Evolutionary conservation across 2,329 filamentous ascomycete species (phyloP).

Genomic region (Epichloe glyceriae): DNA sequence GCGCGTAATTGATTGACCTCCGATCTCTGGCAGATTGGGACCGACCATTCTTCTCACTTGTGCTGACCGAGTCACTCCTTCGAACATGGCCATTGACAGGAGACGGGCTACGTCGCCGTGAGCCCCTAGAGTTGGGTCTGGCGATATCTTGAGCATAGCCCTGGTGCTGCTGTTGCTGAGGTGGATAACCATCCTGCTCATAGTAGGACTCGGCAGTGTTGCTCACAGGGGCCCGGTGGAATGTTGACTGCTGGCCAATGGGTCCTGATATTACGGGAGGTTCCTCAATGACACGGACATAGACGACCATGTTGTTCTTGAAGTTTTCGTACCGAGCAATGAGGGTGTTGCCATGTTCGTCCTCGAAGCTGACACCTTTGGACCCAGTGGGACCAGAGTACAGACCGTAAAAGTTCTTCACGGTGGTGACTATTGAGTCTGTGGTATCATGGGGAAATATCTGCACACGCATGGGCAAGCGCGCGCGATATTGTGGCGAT

Average conservation of each 20-base stretch:
- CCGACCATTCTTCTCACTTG: slow-evolving; percentile 50
- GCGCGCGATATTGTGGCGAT: slow-evolving; percentile 55
- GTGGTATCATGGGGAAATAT: slow-evolving; percentile 95
- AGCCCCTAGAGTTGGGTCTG: slow-evolving; percentile 56
- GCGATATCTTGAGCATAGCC: slow-evolving; percentile 49
- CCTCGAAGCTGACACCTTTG: slow-evolving; percentile 89
- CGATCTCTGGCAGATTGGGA: slow-evolving; percentile 60
- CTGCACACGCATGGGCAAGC: slow-evolving; percentile 73
- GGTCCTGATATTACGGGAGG: slow-evolving; percentile 31
- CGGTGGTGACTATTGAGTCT: slow-evolving; percentile 93
- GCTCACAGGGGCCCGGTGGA: slow-evolving; percentile 33
- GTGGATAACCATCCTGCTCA: slow-evolving; percentile 36
- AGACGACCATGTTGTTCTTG: slow-evolving; percentile 79
- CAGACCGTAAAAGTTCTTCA: slow-evolving; percentile 97
- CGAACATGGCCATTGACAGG: slow-evolving; percentile 55
- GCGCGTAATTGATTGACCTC: slow-evolving; percentile 29
- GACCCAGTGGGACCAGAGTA: slow-evolving; percentile 60
- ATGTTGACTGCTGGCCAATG: slow-evolving; percentile 36
- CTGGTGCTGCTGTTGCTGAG: slow-evolving; percentile 29
- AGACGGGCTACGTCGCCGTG: slow-evolving; percentile 67
- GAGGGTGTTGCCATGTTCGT: slow-evolving; percentile 74
- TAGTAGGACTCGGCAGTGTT: slow-evolving; percentile 30
- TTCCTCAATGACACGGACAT: slow-evolving; percentile 71
- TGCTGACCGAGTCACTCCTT: slow-evolving; percentile 61
- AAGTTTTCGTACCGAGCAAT: slow-evolving; percentile 97